Conservation (phyloP, 116 monocot species). For the Zostera marina region DNA sequence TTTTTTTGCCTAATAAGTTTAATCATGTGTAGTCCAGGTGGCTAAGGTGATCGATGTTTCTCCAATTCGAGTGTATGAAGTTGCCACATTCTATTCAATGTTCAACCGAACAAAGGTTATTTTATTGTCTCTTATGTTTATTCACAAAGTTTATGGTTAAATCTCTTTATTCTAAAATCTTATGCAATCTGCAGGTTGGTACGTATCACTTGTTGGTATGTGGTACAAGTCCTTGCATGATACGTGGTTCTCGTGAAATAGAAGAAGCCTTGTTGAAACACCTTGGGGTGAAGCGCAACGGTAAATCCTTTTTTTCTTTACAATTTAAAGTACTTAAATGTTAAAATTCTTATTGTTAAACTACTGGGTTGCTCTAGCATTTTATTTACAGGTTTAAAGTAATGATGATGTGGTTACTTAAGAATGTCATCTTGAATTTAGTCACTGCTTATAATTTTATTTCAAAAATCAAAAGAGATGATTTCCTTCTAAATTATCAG, state of each 20-base stretch:
- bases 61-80: slow-evolving; percentile 92
- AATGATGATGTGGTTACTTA: no score
- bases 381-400: no score
- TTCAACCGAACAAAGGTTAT: slow-evolving; percentile 67
- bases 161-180: neutral
- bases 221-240: slow-evolving; percentile 98
- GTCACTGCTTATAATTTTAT: no score
- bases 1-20: neutral
- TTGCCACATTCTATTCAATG: slow-evolving; percentile 97
- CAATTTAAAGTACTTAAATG: no score
- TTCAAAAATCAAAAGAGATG: no score
- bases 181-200: slow-evolving; percentile 42
- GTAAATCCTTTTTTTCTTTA: slow-evolving; percentile 10
- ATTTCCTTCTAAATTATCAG: no score
- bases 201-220: slow-evolving; percentile 92
- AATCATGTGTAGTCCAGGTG: slow-evolving; percentile 26
- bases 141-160: neutral
- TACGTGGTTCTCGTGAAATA: slow-evolving; percentile 90
- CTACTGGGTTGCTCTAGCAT: no score
- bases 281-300: slow-evolving; percentile 86
- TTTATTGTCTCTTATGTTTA: neutral
- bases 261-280: slow-evolving; percentile 82
- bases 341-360: no score
- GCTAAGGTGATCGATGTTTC: slow-evolving; percentile 86
- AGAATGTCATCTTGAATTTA: no score